A percentile compares a stretch with the other conserved stretches of the same genome.
phyloP scores from a whole-genome alignment of 208 protist genomes.

The Angomonas deanei region DNA sequence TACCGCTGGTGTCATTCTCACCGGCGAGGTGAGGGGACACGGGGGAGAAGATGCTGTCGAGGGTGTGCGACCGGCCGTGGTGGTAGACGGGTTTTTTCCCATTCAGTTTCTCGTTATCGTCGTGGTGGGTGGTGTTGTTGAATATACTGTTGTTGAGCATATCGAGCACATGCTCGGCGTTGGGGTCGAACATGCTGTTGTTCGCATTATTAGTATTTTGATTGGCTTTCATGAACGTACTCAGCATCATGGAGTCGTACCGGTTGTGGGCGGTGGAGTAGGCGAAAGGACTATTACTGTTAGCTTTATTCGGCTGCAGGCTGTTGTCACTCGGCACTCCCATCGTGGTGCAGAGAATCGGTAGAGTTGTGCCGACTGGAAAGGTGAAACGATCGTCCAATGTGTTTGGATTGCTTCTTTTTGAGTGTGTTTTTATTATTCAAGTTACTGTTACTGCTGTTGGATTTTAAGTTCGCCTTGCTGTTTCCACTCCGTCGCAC shows the following conservation, averaged over 20 bases:
- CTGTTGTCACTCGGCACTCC: too few species aligned
- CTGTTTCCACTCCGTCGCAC: constrained; percentile 1
- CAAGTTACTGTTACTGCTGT: too few species aligned
- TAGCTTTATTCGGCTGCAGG: not conserved
- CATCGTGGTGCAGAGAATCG: too few species aligned
- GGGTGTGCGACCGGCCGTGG: not conserved
- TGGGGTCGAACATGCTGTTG: not conserved
- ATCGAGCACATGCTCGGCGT: too few species aligned
- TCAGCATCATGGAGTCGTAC: constrained; percentile 1
- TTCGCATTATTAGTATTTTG: constrained; percentile 1
- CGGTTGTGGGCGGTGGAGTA: not conserved
- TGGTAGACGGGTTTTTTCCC: not conserved
- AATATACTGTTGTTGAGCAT: too few species aligned
- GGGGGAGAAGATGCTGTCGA: not conserved
- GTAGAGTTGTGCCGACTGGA: too few species aligned
- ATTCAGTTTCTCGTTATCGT: not conserved
- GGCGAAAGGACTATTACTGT: too few species aligned
- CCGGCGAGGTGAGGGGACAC: not conserved
- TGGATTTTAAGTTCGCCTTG: not conserved
- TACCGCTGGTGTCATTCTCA: not conserved
- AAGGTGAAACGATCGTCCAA: too few species aligned
- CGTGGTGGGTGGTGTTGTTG: too few species aligned
- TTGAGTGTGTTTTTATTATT: too few species aligned
- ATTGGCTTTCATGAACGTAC: not conserved
- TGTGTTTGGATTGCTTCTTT: too few species aligned